Percentiles rank a stretch among this genome's conserved stretches.
These are phyloP conservation scores for Zygosaccharomyces pseudorouxii DNA, from an alignment of 805 yeast genomes.

Conservation along the genomic window DNA sequence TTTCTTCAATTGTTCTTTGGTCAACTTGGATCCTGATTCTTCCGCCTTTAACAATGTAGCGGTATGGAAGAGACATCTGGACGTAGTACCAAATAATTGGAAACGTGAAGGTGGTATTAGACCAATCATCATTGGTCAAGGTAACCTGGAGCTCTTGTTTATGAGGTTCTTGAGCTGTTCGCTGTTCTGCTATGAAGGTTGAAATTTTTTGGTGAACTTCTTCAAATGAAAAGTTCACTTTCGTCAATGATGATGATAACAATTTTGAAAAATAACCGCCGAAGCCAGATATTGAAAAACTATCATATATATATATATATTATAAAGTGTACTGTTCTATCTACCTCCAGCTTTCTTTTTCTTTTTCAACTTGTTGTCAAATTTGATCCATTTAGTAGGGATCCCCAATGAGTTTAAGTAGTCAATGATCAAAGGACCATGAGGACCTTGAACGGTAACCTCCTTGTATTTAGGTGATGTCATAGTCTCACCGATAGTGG, in stretches of 20 bases:
- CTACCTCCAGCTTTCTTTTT: constrained; percentile 40
- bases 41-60: constrained; percentile 14
- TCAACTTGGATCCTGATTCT: constrained; percentile 17
- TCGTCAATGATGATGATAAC: not conserved
- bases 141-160: not conserved
- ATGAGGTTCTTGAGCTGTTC: not conserved
- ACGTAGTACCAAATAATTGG: not conserved
- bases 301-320: not conserved
- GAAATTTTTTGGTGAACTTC: not conserved
- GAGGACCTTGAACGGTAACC: constrained; percentile 90
- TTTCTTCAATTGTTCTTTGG: constrained; percentile 35
- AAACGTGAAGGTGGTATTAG: not conserved
- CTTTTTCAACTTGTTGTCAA: constrained; percentile 56
- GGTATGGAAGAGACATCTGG: constrained; percentile 15
- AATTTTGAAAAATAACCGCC: not conserved
- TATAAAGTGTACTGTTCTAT: not conserved
- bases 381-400: constrained; percentile 58
- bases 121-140: constrained; percentile 3
- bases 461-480: constrained; percentile 52
- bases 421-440: constrained; percentile 57
- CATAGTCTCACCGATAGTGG: constrained; percentile 61
- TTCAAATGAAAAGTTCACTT: not conserved
- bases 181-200: not conserved
- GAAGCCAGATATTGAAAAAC: not conserved
- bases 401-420: constrained; percentile 59